Base-by-base conservation (phyloP, 331 rosid genomes). In the Telfairia occidentalis region DNA sequence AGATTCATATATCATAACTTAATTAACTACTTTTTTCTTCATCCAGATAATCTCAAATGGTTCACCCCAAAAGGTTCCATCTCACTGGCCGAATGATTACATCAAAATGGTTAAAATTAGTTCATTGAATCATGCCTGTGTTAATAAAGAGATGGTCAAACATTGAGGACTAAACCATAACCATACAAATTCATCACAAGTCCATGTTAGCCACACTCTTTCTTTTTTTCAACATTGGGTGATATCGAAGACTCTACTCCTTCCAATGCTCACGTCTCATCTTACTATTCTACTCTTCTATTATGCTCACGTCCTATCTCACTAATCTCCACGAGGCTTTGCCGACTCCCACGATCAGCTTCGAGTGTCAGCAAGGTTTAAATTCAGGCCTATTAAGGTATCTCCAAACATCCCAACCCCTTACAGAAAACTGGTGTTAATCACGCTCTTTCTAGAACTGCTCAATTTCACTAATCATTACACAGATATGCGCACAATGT, bases 121-220 rank as follows among this genome's bases (percentile, higher is more conserved):
- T 35, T 32, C 69, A 60, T 16, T 28, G 69, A 35, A 35, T 34
- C 3, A 35, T 8, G 16, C 7, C 29, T n/a, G 15, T 8, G 48
- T 48, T 63, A 63, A 63, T 63, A 63, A 34, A 63, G 71, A 32
- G 49, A 43, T 37, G 72, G 43, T 64, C 70, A 34, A 34, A 63
- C 70, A 34, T 18, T 34, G 10, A 9, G 7, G n/a, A 37, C 9
- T 11, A 37, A 64, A 35, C 43, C 18, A 32, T 18, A 63, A 30
- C 42, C 66, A 29, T 55, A 59, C 2, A 61, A 35, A 35, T n/a
- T 35, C 48, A 34, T 32, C 50, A 19, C 32, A 37, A 19, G 52
- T 65, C 16, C 49, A 65, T 28, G n/a, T 58, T 58, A 58, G 29
- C 15, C 40, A 4, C 35, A 57, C 3, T 55, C 18, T 23, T 55